These are phyloP conservation scores for Phaeodactylum tricornutum DNA, from an alignment of 108 stramenopile species.

Conservation along the genomic window DNA sequence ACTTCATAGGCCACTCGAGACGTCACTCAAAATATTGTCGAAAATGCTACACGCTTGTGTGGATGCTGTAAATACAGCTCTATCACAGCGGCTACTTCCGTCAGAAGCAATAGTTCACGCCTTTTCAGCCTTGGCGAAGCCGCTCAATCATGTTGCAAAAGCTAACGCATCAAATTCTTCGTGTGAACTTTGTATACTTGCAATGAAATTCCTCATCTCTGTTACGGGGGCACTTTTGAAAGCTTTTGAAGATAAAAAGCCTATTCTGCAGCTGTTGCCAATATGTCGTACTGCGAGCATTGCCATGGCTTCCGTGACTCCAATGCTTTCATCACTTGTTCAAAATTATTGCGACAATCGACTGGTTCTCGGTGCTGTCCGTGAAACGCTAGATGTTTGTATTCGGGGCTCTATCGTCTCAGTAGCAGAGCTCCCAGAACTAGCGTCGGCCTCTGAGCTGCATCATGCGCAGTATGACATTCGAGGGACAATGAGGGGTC, in stretches of 20 bases:
- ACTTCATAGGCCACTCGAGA: neutral
- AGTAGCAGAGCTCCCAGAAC: constrained; percentile 48
- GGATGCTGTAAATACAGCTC: constrained; percentile 13
- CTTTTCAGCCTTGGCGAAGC: constrained; percentile 65
- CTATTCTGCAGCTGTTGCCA: constrained; percentile 24
- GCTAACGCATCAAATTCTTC: neutral
- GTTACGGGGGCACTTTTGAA: constrained; percentile 14
- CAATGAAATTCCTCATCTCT: too few relatives aligned
- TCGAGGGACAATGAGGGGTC: constrained; percentile 69
- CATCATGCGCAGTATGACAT: constrained; percentile 60
- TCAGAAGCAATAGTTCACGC: constrained; percentile 59
- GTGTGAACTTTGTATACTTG: constrained; percentile 1
- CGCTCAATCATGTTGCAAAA: constrained; percentile 35
- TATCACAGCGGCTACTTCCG: constrained; percentile 12
- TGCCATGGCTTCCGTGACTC: constrained; percentile 49
- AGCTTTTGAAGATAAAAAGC: constrained; percentile 9
- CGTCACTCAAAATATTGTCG: constrained; percentile 4
- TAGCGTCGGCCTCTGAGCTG: constrained; percentile 51
- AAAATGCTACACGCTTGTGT: constrained; percentile 11
- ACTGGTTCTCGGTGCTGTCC: constrained; percentile 11
- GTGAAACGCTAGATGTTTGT: neutral
- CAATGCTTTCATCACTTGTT: constrained; percentile 42
- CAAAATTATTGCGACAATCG: constrained; percentile 3
- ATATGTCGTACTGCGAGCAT: constrained; percentile 49
- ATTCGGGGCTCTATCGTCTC: constrained; percentile 13